Percentiles rank a stretch among this genome's conserved stretches.
phyloP scores from a whole-genome alignment of 139 green algal species.

The Closterium sp. region DNA sequence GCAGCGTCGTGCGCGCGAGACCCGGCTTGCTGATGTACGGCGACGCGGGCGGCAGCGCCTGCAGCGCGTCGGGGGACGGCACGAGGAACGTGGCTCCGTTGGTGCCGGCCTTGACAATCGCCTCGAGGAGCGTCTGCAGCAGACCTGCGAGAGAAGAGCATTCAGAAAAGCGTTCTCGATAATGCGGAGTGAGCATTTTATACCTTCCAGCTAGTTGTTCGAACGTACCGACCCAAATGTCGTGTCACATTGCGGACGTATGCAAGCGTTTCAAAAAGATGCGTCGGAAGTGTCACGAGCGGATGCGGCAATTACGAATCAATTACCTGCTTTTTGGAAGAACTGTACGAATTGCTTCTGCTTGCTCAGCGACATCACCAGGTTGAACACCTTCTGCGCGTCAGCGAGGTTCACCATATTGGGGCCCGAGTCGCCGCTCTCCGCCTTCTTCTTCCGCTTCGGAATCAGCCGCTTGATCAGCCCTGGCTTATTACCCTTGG shows the following conservation, averaged over 20 bases:
- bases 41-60: background rate
- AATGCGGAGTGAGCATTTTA: too few relatives aligned
- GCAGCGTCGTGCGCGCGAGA: background rate
- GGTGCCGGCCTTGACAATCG: background rate
- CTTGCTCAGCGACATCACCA: background rate
- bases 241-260: too few relatives aligned
- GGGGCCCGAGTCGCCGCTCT: background rate
- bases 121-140: background rate
- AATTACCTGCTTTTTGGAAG: background rate
- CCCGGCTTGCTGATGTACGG: background rate
- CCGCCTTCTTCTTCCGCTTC: background rate
- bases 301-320: too few relatives aligned
- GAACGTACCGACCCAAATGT: too few relatives aligned
- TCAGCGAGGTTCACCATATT: background rate
- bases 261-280: too few relatives aligned
- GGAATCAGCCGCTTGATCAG: background rate
- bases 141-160: too few relatives aligned
- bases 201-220: too few relatives aligned
- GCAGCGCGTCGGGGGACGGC: background rate
- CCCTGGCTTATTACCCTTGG: background rate
- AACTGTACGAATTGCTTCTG: background rate
- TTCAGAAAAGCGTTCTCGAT: too few relatives aligned
- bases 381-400: background rate
- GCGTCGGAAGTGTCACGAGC: too few relatives aligned
- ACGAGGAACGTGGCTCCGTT: background rate